Evolutionary conservation across 768 basidiomycete species (phyloP).

Genomic region (Tricholoma sp.): DNA sequence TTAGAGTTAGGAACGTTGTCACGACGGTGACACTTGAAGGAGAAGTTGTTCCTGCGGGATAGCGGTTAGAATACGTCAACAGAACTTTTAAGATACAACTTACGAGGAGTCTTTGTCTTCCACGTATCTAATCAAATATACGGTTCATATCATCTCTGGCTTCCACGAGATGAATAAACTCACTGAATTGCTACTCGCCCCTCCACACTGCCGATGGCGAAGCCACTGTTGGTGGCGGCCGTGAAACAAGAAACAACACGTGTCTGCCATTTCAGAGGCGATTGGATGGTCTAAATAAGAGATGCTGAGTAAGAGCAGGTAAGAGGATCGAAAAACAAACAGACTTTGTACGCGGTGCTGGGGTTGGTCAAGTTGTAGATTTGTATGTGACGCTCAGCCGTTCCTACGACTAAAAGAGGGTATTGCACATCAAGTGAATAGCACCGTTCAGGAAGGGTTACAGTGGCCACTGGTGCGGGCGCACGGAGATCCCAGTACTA

Average conservation of each 20-base stretch:
- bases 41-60: slow-evolving; percentile 68
- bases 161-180: slow-evolving; percentile 24
- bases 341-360: slow-evolving; percentile 69
- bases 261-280: slow-evolving; percentile 93
- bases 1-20: slow-evolving; percentile 52
- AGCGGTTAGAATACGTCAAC: not conserved
- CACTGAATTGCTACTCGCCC: slow-evolving; percentile 96
- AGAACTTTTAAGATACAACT: slow-evolving; percentile 13
- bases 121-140: slow-evolving; percentile 54
- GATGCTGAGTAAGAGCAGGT: not conserved
- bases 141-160: not conserved
- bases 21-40: slow-evolving; percentile 79
- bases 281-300: slow-evolving; percentile 60
- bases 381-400: slow-evolving; percentile 88
- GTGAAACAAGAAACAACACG: slow-evolving; percentile 83
- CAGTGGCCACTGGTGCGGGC: slow-evolving; percentile 68
- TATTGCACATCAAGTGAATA: slow-evolving; percentile 83
- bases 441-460: slow-evolving; percentile 85
- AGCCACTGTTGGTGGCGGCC: slow-evolving; percentile 59
- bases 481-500: slow-evolving; percentile 93
- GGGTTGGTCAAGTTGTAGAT: slow-evolving; percentile 87
- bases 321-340: slow-evolving; percentile 8
- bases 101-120: slow-evolving; percentile 78
- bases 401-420: slow-evolving; percentile 86
- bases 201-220: slow-evolving; percentile 83